These are phyloP conservation scores for Penicillium paneum DNA, from an alignment of 2,329 filamentous ascomycete species.

Conservation along the genomic window DNA sequence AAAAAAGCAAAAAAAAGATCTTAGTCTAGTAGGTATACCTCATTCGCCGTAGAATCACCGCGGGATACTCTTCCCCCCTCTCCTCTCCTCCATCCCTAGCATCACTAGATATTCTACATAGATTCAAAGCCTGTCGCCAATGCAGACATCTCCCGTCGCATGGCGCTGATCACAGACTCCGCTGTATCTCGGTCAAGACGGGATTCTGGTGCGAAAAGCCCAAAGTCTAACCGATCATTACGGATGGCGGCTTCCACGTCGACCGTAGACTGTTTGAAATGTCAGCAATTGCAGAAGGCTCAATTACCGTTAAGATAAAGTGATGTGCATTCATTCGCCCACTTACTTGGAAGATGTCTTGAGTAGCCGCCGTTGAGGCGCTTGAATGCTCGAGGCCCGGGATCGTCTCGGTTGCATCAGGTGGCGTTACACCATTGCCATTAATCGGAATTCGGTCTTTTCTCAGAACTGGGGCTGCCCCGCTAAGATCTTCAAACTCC, in stretches of 20 bases:
- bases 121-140: constrained; percentile 7
- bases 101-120: background rate
- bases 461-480: background rate
- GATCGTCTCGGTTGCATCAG: constrained; percentile 3
- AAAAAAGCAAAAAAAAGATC: background rate
- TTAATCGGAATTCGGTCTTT: constrained; percentile 6
- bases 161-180: constrained; percentile 12
- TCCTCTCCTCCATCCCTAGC: constrained; percentile 1
- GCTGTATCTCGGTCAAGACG: constrained; percentile 15
- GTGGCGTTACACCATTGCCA: constrained; percentile 10
- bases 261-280: constrained; percentile 22
- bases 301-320: background rate
- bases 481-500: constrained; percentile 8
- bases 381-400: background rate
- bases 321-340: constrained; percentile 9
- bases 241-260: constrained; percentile 26
- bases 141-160: constrained; percentile 16
- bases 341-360: constrained; percentile 19
- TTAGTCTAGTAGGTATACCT: background rate
- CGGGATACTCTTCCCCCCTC: background rate
- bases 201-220: constrained; percentile 18
- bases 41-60: background rate
- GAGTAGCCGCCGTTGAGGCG: constrained; percentile 10
- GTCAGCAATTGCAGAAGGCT: constrained; percentile 17
- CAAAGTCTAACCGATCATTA: constrained; percentile 21